Evolutionary conservation across 1,139 yeast species (phyloP).

Genomic region (Taphrina populina): DNA sequence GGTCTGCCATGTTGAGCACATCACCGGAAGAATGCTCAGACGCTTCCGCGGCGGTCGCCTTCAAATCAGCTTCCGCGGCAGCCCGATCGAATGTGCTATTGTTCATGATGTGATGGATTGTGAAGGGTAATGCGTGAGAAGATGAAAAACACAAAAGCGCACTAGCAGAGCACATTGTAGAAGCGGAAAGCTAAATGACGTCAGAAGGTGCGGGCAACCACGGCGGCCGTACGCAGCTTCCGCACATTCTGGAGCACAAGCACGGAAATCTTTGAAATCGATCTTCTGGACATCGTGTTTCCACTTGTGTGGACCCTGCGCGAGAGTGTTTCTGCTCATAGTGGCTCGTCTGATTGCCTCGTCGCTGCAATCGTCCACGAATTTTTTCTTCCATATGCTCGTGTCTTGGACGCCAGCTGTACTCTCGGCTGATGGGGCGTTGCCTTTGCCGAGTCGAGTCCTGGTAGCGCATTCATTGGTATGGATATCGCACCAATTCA

Average conservation of each 20-base stretch:
- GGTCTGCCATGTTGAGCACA: conserved; percentile 12
- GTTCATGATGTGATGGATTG: background rate
- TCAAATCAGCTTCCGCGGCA: conserved; percentile 11
- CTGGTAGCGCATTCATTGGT: conserved; percentile 1
- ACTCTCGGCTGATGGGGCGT: conserved; percentile 14
- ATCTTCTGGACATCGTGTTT: no score
- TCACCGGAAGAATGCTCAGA: conserved; percentile 18
- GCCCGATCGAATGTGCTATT: background rate
- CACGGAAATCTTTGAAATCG: no score
- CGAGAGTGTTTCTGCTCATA: no score
- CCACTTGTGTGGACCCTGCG: no score
- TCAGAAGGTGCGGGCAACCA: no score
- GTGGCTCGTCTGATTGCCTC: no score
- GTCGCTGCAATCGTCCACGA: background rate
- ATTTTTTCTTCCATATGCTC: conserved; percentile 2
- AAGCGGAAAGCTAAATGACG: no score
- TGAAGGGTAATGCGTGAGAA: background rate
- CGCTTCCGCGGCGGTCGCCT: conserved; percentile 18
- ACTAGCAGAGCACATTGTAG: no score
- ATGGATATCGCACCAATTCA: conserved; percentile 13
- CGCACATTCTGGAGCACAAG: no score
- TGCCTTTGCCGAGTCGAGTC: conserved; percentile 16
- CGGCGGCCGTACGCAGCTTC: no score
- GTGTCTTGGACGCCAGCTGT: conserved; percentile 22
- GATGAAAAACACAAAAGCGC: no score